Percentiles rank a stretch among this genome's conserved stretches.
Evolutionary conservation across 352 stramenopile species (phyloP).

Genomic region (Thalassiosira mediterranea): DNA sequence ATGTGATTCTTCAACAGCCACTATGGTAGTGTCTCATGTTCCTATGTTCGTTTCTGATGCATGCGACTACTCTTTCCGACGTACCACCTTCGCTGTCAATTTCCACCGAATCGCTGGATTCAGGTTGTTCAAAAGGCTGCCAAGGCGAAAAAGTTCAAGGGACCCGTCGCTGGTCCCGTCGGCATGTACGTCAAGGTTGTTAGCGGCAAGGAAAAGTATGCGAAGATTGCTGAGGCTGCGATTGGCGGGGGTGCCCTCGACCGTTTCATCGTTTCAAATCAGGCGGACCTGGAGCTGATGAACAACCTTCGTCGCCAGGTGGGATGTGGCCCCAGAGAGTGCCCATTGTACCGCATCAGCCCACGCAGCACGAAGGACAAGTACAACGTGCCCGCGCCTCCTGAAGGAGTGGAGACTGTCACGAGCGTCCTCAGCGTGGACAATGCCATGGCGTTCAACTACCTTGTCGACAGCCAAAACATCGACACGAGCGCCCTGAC

Average conservation of each 20-base stretch:
- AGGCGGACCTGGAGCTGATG: slow-evolving; percentile 62
- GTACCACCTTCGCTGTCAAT: too few species aligned
- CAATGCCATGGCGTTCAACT: slow-evolving; percentile 84
- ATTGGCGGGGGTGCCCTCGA: slow-evolving; percentile 60
- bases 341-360: slow-evolving; percentile 62
- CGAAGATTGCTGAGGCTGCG: slow-evolving; percentile 66
- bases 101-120: too few species aligned
- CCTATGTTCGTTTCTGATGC: neutral
- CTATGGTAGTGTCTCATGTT: too few species aligned
- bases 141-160: slow-evolving; percentile 64
- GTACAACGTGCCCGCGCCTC: slow-evolving; percentile 61
- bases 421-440: slow-evolving; percentile 70
- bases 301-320: slow-evolving; percentile 60
- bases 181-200: slow-evolving; percentile 82
- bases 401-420: slow-evolving; percentile 72
- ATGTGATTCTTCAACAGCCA: too few species aligned
- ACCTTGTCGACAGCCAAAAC: slow-evolving; percentile 73
- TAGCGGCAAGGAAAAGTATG: slow-evolving; percentile 78
- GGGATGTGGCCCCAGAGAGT: slow-evolving; percentile 65
- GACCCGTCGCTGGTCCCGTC: slow-evolving; percentile 80
- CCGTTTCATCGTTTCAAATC: slow-evolving; percentile 78
- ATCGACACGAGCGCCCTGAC: slow-evolving; percentile 77
- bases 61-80: neutral
- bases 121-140: slow-evolving; percentile 38
- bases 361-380: slow-evolving; percentile 37